phyloP scores from a whole-genome alignment of 192 early-diverging fungal genomes.

The Coemansia sp. region DNA sequence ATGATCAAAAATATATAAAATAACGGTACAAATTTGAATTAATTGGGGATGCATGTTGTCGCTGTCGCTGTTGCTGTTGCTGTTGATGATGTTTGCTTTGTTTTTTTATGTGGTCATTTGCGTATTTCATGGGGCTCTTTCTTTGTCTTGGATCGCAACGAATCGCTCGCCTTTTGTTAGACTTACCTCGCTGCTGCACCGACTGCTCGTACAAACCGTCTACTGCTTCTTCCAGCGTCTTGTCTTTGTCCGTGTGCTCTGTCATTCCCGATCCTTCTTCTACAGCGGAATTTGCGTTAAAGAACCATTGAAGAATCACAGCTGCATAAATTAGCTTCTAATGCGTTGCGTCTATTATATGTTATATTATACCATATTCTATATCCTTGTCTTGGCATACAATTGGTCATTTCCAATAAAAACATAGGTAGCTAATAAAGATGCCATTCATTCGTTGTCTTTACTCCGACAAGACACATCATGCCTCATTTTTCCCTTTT shows the following conservation, averaged over 20 bases:
- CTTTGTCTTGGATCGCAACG: background rate
- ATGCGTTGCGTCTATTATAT: no score
- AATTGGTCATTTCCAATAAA: background rate
- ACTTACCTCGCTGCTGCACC: constrained; percentile 1
- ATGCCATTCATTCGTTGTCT: background rate
- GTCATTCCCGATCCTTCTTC: background rate
- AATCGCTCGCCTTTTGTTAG: background rate
- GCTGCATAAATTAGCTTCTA: background rate
- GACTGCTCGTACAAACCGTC: background rate
- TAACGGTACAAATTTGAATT: no score
- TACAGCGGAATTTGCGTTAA: background rate
- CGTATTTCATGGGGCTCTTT: background rate
- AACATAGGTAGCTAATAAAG: background rate
- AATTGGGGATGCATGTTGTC: no score
- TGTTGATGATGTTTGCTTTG: background rate
- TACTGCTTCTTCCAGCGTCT: background rate
- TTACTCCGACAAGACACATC: background rate
- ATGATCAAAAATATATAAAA: background rate
- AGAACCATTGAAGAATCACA: background rate
- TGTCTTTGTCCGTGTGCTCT: background rate
- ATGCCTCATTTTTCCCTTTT: background rate
- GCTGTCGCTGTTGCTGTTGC: no score
- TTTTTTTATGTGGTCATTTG: background rate
- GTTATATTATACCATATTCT: no score
- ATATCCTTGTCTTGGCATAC: background rate